phyloP scores from a whole-genome alignment of 2,329 filamentous ascomycete species.

The Aspergillus aculeatinus region DNA sequence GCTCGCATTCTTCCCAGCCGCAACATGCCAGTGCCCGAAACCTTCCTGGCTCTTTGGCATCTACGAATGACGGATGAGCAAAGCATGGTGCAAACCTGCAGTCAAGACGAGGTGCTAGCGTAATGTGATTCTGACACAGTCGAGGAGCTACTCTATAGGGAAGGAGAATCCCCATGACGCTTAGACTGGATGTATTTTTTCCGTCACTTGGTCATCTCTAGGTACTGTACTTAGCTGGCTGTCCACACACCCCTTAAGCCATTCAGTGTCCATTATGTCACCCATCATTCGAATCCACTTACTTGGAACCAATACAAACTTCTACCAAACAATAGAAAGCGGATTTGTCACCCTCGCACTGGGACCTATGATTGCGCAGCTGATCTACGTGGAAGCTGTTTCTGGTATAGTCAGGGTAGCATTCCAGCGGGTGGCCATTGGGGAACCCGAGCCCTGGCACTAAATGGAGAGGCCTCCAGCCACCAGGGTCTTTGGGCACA shows the following conservation, averaged over 20 bases:
- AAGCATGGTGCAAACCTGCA: slow-evolving; percentile 15
- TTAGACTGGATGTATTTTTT: slow-evolving; percentile 28
- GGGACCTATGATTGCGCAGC: slow-evolving; percentile 25
- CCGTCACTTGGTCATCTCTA: slow-evolving; percentile 8
- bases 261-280: slow-evolving; percentile 12
- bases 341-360: slow-evolving; percentile 18
- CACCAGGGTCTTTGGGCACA: slow-evolving; percentile 11
- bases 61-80: slow-evolving; percentile 10
- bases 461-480: slow-evolving; percentile 25
- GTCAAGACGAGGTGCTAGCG: slow-evolving; percentile 6
- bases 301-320: slow-evolving; percentile 2
- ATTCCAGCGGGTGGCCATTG: slow-evolving; percentile 38
- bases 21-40: slow-evolving; percentile 29
- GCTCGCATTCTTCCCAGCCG: slow-evolving; percentile 35
- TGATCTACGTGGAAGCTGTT: slow-evolving; percentile 27
- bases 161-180: slow-evolving; percentile 32
- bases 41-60: slow-evolving; percentile 17
- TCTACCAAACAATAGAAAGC: slow-evolving; percentile 20
- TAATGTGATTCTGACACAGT: slow-evolving; percentile 10
- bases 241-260: slow-evolving; percentile 9
- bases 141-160: slow-evolving; percentile 14
- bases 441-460: slow-evolving; percentile 17
- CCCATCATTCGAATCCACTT: slow-evolving; percentile 5
- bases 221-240: slow-evolving; percentile 1
- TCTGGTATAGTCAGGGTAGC: slow-evolving; percentile 36